Percentiles rank a stretch among this genome's conserved stretches.
phyloP scores from a whole-genome alignment of 1,284 basidiomycete genomes.

The Cryptococcus sp. region DNA sequence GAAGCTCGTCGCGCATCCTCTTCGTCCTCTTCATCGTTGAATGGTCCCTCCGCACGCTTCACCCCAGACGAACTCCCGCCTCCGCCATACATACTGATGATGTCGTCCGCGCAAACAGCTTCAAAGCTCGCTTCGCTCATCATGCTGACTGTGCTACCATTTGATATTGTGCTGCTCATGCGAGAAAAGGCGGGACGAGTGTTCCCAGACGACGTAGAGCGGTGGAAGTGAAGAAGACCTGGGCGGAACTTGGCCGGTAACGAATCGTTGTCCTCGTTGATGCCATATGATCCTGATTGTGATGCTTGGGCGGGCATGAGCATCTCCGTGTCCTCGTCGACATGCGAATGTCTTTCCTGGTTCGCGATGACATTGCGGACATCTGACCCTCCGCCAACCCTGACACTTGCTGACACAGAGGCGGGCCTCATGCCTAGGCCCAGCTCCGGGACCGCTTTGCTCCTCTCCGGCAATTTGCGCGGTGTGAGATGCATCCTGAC shows the following conservation, averaged over 20 bases:
- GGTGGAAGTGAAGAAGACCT: conserved; percentile 37
- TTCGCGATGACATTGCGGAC: conserved; percentile 2
- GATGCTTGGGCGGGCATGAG: neutral
- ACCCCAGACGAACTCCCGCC: conserved; percentile 9
- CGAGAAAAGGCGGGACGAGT: conserved; percentile 13
- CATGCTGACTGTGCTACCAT: conserved; percentile 13
- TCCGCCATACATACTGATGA: conserved; percentile 27
- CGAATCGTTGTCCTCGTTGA: conserved; percentile 1
- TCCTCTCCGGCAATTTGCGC: conserved; percentile 1
- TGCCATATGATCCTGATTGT: neutral
- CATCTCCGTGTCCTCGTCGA: neutral
- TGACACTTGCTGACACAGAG: neutral
- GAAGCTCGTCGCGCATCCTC: conserved; percentile 7
- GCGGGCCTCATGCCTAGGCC: neutral
- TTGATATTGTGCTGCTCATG: conserved; percentile 12
- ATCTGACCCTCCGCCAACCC: neutral
- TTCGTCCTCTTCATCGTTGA: conserved; percentile 4
- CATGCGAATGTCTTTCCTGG: neutral
- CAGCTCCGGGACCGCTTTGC: neutral
- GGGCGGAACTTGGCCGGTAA: conserved; percentile 16
- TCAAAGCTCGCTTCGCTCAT: conserved; percentile 35
- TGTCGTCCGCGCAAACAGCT: conserved; percentile 29
- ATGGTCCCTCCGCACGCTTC: conserved; percentile 13
- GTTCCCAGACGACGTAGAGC: conserved; percentile 11
- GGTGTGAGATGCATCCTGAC: conserved; percentile 27